These are phyloP conservation scores for Aspergillus unguis DNA, from an alignment of 2,329 filamentous ascomycete genomes.

Conservation along the genomic window DNA sequence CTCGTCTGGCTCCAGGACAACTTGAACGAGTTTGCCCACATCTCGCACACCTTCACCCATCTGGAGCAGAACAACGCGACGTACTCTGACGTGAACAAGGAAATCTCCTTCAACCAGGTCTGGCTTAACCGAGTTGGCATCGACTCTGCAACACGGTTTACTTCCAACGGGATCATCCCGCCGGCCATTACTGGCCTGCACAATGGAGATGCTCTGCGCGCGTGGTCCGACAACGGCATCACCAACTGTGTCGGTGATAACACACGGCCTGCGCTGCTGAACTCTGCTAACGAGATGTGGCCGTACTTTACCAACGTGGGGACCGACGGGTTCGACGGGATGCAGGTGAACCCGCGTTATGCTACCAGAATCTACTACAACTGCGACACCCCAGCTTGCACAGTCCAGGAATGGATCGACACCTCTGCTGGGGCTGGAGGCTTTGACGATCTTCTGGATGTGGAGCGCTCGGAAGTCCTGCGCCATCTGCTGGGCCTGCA, in stretches of 20 bases:
- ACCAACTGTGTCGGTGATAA: slow-evolving; percentile 62
- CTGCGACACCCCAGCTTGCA: slow-evolving; percentile 57
- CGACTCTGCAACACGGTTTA: slow-evolving; percentile 47
- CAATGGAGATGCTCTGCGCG: slow-evolving; percentile 60
- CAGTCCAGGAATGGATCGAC: slow-evolving; percentile 58
- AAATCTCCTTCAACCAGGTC: slow-evolving; percentile 59
- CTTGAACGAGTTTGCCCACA: slow-evolving; percentile 53
- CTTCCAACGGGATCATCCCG: slow-evolving; percentile 56
- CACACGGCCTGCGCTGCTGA: slow-evolving; percentile 55
- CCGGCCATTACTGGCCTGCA: slow-evolving; percentile 63
- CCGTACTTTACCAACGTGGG: slow-evolving; percentile 53
- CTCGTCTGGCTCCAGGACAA: slow-evolving; percentile 53
- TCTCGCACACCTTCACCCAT: slow-evolving; percentile 64
- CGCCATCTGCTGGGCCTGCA: slow-evolving; percentile 57
- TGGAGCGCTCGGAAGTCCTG: slow-evolving; percentile 53
- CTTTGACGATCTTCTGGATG: slow-evolving; percentile 51
- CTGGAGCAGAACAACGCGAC: slow-evolving; percentile 59
- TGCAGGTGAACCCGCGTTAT: slow-evolving; percentile 59
- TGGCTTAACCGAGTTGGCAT: slow-evolving; percentile 57
- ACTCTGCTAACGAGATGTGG: slow-evolving; percentile 53
- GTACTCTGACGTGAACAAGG: slow-evolving; percentile 54
- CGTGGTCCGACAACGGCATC: slow-evolving; percentile 60
- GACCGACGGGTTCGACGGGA: slow-evolving; percentile 54
- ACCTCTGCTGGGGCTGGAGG: slow-evolving; percentile 55
- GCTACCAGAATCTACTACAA: slow-evolving; percentile 64